Percentiles rank a stretch among this genome's conserved stretches.
phyloP scores from a whole-genome alignment of 352 stramenopile species.

The Halophytophthora batemanensis region DNA sequence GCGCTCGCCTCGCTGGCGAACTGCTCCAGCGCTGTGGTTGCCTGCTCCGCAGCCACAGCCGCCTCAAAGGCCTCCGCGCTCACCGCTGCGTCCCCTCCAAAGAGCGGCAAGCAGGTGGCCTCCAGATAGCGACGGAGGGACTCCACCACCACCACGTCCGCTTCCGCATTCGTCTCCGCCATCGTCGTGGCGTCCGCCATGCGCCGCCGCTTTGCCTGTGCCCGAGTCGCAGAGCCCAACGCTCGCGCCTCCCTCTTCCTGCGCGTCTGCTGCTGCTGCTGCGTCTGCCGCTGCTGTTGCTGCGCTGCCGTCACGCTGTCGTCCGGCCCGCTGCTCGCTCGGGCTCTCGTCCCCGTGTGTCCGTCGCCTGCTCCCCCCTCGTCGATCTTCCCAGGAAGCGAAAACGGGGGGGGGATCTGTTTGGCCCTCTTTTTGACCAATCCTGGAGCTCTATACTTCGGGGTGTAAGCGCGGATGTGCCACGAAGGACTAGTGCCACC shows the following conservation, averaged over 20 bases:
- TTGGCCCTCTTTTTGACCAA: constrained; percentile 6
- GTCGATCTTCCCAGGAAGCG: not conserved
- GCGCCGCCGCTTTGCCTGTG: constrained; percentile 21
- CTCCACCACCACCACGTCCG: constrained; percentile 39
- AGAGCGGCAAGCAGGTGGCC: constrained; percentile 61
- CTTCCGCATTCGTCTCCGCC: constrained; percentile 18
- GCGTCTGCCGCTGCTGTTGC: too few species aligned
- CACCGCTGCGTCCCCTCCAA: constrained; percentile 48
- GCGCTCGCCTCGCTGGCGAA: constrained; percentile 60
- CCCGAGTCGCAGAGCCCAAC: not conserved
- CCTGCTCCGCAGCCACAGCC: constrained; percentile 32
- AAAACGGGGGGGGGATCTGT: too few species aligned
- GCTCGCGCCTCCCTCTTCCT: too few species aligned
- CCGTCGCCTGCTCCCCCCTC: constrained; percentile 11
- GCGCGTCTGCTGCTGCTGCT: too few species aligned
- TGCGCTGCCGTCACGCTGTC: too few species aligned
- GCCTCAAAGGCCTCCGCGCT: constrained; percentile 36
- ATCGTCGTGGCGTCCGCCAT: constrained; percentile 20
- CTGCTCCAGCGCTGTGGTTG: constrained; percentile 56
- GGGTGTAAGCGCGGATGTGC: not conserved
- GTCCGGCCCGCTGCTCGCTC: too few species aligned
- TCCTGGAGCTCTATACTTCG: too few species aligned
- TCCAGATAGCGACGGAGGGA: constrained; percentile 62
- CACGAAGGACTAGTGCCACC: not conserved
- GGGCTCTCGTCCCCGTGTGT: constrained; percentile 4